Base-by-base conservation (phyloP, 208 protist genomes). In the Acanthamoeba royreba region DNA sequence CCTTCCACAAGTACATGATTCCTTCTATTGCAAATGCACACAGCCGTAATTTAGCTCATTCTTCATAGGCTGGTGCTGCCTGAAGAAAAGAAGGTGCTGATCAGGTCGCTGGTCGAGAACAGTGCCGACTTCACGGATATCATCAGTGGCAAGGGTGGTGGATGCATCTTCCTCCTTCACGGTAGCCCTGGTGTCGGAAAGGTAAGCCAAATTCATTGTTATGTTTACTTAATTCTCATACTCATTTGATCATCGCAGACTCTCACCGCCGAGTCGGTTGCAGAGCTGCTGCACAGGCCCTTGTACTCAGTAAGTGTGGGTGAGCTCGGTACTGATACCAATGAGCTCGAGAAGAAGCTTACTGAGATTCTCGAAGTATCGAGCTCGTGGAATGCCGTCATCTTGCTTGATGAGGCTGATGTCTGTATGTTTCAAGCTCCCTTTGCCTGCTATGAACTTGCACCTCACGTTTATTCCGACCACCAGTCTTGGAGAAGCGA, bases 391-490 rank as follows among this genome's bases (percentile, higher is more conserved):
- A 72, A 90, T 77, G 95, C 95, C 2, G 45, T 96, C 5, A 45
- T 95, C 0, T 93, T 96, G 22, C 66, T 96, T n/a, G 95, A 96
- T 47, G 95, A 96, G 92, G 95, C 93, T 1, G 95, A 96, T 53
- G 87, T 94, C 38, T 38, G 19, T 72, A 31, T 13, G 13, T 69
- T 31, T 69, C 58, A 7, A 7, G 58, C 5, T 33, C 19, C 5
- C 58, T 13, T 69, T 69, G 25, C 58, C 11, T 69, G 5, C n/a
- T 31, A n/a, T 69, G 11, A 4, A 31, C 53, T 61, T 61, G 5
- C 53, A 42, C 31, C 63, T 74, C 28, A 28, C 31, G 15, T 3
- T 74, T 38, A 13, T 74, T 74, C 17, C 13, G 25, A 38, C 28
- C 33, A 79, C 35, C 45, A 4, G 89, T 72, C 88, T 95, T 87